Conservation (phyloP, 2,329 filamentous ascomycete species). For the Talaromyces islandicus region DNA sequence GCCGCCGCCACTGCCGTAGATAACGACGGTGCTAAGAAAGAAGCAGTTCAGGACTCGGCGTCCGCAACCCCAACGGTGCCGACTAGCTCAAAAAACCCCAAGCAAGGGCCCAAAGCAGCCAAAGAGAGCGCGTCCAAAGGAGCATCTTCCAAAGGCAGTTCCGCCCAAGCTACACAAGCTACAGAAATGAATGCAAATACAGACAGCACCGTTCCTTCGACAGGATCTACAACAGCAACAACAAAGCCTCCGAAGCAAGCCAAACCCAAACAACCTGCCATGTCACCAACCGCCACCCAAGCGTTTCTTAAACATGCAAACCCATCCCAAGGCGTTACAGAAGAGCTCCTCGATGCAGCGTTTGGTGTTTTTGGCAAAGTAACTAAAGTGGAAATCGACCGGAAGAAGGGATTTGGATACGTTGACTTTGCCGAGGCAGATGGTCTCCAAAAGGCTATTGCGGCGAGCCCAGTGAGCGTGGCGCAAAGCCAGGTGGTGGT, state of each 20-base stretch:
- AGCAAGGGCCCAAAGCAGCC: slow-evolving; percentile 9
- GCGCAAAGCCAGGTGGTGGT: slow-evolving; percentile 84
- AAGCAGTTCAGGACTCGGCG: slow-evolving; percentile 4
- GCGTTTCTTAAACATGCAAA: slow-evolving; percentile 80
- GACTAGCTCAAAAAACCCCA: slow-evolving; percentile 5
- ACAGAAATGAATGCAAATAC: neutral
- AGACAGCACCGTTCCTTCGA: neutral
- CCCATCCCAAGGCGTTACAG: slow-evolving; percentile 85
- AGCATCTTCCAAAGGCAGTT: slow-evolving; percentile 1
- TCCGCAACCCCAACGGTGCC: slow-evolving; percentile 6
- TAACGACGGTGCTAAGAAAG: slow-evolving; percentile 16
- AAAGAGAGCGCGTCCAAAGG: slow-evolving; percentile 6
- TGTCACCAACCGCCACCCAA: slow-evolving; percentile 26
- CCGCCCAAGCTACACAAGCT: slow-evolving; percentile 1
- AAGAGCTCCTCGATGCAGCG: slow-evolving; percentile 67
- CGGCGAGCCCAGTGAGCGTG: slow-evolving; percentile 73
- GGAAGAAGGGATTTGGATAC: slow-evolving; percentile 90
- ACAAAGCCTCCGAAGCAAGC: slow-evolving; percentile 21
- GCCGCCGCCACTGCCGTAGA: slow-evolving; percentile 20
- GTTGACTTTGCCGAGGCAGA: slow-evolving; percentile 76
- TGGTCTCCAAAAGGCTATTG: slow-evolving; percentile 69
- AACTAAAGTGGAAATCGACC: slow-evolving; percentile 81
- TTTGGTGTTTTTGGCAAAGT: slow-evolving; percentile 70
- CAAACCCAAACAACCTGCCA: slow-evolving; percentile 21
- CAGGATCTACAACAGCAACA: slow-evolving; percentile 12